These are phyloP conservation scores for Fusarium foetens DNA, from an alignment of 2,329 filamentous ascomycete genomes.

Conservation along the genomic window DNA sequence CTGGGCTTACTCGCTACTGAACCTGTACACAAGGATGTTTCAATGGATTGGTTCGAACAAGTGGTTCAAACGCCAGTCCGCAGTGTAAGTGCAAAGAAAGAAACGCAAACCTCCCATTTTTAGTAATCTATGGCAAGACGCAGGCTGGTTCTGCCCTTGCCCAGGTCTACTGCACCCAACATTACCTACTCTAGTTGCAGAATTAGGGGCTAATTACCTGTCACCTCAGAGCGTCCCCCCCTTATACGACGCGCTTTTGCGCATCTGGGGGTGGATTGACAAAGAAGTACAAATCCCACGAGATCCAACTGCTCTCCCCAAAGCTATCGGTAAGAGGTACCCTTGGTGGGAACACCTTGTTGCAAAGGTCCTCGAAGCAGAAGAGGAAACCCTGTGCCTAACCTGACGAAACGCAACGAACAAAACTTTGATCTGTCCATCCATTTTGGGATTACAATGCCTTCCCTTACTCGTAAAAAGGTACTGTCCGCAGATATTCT, in stretches of 20 bases:
- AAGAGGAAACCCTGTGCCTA: slow-evolving; percentile 52
- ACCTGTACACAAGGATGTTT: slow-evolving; percentile 44
- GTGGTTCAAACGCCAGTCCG: slow-evolving; percentile 52
- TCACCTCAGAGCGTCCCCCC: slow-evolving; percentile 53
- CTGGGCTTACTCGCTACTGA: slow-evolving; percentile 51
- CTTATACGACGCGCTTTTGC: slow-evolving; percentile 47
- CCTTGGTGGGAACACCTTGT: slow-evolving; percentile 57
- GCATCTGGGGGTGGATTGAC: slow-evolving; percentile 52
- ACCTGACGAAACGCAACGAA: slow-evolving; percentile 45
- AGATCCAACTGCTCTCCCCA: slow-evolving; percentile 24
- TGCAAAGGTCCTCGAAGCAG: slow-evolving; percentile 44
- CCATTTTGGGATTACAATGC: slow-evolving; percentile 20
- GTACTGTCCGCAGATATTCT: slow-evolving; percentile 32
- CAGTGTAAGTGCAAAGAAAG: slow-evolving; percentile 49
- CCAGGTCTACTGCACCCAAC: slow-evolving; percentile 17
- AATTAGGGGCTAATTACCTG: slow-evolving; percentile 34
- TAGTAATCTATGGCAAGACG: slow-evolving; percentile 16
- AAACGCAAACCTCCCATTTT: slow-evolving; percentile 21
- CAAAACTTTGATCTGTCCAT: slow-evolving; percentile 22
- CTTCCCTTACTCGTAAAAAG: not conserved
- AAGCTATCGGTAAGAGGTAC: slow-evolving; percentile 44
- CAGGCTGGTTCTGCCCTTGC: slow-evolving; percentile 40
- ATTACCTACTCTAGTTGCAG: slow-evolving; percentile 28
- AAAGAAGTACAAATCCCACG: slow-evolving; percentile 37
- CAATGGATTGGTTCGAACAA: slow-evolving; percentile 50